Evolutionary conservation across 345 rosid species (phyloP), one percentile per base, ranked within the genome.

Genomic region (Brassica napus): DNA sequence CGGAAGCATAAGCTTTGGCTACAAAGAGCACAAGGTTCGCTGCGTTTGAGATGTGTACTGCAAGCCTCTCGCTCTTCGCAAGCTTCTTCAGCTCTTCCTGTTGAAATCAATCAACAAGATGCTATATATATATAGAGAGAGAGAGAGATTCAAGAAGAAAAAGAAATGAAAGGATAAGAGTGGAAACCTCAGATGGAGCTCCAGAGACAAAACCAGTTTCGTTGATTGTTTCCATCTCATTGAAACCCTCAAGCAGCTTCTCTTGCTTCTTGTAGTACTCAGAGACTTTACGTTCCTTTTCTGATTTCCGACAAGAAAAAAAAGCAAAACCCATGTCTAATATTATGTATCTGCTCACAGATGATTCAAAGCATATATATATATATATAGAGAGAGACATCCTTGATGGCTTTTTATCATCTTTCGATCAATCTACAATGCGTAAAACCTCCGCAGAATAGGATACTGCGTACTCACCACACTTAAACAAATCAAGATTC

Each of bases 241-340:
- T 86, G 71, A 82, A 93, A 52, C 92, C 92, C 68, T 85, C 88
- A 5, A 89, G 91, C 15, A 93, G 97, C 76, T 82, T 86, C 73
- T 88, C 96, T 81, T 93, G 98, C 82, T 86, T 86, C 84, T 89
- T 82, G 88, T 92, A 92, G 68, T 92, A 92, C 76, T 89, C 94
- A 4, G 90, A 88, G 10, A 92, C 88, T 88, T 82, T 86, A 30
- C 89, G 81, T 67, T 89, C 86, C 72, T 89, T 93, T 72, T 80
- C 98, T 91, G 73, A 47, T 28, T 57, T 65, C 24, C 6, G 54
- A 44, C 58, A 65, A 65, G 6, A 47, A 3, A 54, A 16, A 32
- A 65, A 28, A 58, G 57, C 2, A 4, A 18, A 24, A 72, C 16
- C 80, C 77, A 76, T 77, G 37, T 71, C 69, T 49, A 67, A 71